These are phyloP conservation scores for Chenopodium formosanum DNA, from an alignment of 148 eudicot species.

Conservation along the genomic window DNA sequence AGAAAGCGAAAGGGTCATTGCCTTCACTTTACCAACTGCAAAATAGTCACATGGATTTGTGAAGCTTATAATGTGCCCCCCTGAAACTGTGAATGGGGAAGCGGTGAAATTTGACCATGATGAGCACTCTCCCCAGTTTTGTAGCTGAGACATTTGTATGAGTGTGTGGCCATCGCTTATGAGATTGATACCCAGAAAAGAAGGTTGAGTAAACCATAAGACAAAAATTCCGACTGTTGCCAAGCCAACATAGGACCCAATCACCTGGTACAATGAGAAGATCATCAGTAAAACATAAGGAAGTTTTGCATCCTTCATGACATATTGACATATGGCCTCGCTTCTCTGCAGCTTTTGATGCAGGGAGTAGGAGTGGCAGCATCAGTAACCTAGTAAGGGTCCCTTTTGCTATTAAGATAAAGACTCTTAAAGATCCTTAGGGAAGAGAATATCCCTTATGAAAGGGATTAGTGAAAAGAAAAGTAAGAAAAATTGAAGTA, in stretches of 20 bases:
- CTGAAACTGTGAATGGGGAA: conserved; percentile 58
- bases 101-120: conserved; percentile 79
- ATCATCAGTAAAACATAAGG: not conserved
- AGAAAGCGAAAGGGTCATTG: conserved; percentile 86
- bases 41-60: conserved; percentile 83
- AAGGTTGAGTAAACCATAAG: conserved; percentile 77
- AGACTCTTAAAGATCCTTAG: not conserved
- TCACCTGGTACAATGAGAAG: conserved; percentile 47
- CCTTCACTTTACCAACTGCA: conserved; percentile 72
- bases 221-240: conserved; percentile 85
- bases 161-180: conserved; percentile 72
- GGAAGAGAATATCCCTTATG: not conserved
- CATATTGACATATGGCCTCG: not conserved
- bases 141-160: conserved; percentile 57
- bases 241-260: conserved; percentile 78
- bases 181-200: conserved; percentile 70
- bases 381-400: not conserved
- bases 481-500: not conserved
- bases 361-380: not conserved
- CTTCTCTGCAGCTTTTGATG: not conserved
- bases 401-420: not conserved
- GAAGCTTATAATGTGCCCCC: conserved; percentile 53
- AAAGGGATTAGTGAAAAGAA: not conserved
- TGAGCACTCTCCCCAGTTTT: conserved; percentile 76
- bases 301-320: not conserved